These are phyloP conservation scores for Penicillium occitanis DNA, from an alignment of 2,329 filamentous ascomycete genomes.

Conservation along the genomic window DNA sequence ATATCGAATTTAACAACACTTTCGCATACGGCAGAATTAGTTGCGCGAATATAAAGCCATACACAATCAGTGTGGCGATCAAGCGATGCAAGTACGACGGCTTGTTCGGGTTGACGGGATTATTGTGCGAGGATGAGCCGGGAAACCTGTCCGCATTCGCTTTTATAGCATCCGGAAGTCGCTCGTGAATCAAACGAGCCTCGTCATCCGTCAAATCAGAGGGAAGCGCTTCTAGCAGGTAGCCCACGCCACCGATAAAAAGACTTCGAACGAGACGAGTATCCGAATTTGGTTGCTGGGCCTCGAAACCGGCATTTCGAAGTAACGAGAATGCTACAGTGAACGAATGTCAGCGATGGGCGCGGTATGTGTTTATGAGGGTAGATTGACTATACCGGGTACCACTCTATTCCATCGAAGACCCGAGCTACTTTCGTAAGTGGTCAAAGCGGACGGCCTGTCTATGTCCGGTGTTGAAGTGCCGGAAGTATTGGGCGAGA, in stretches of 20 bases:
- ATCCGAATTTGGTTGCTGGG: conserved; percentile 34
- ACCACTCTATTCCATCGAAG: conserved; percentile 38
- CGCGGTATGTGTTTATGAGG: background rate
- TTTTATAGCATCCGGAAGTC: conserved; percentile 29
- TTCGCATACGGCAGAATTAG: conserved; percentile 63
- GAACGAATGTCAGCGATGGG: background rate
- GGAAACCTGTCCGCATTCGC: background rate
- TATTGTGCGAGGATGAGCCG: background rate
- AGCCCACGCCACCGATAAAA: conserved; percentile 39
- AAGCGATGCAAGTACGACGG: conserved; percentile 59
- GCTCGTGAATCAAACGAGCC: conserved; percentile 29
- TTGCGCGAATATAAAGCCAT: conserved; percentile 60
- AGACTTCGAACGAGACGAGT: conserved; percentile 35
- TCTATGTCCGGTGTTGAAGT: conserved; percentile 19
- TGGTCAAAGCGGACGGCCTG: conserved; percentile 9
- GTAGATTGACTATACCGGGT: conserved; percentile 31
- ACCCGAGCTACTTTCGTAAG: conserved; percentile 35
- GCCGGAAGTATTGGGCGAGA: conserved; percentile 20
- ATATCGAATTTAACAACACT: conserved; percentile 54
- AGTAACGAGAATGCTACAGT: conserved; percentile 37
- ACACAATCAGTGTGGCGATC: conserved; percentile 58
- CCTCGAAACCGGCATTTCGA: conserved; percentile 38
- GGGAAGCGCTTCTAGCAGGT: conserved; percentile 39
- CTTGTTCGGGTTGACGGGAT: background rate
- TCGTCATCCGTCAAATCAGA: conserved; percentile 34